These are phyloP conservation scores for Rhododendron molle DNA, from an alignment of 148 eudicot genomes.

Conservation along the genomic window DNA sequence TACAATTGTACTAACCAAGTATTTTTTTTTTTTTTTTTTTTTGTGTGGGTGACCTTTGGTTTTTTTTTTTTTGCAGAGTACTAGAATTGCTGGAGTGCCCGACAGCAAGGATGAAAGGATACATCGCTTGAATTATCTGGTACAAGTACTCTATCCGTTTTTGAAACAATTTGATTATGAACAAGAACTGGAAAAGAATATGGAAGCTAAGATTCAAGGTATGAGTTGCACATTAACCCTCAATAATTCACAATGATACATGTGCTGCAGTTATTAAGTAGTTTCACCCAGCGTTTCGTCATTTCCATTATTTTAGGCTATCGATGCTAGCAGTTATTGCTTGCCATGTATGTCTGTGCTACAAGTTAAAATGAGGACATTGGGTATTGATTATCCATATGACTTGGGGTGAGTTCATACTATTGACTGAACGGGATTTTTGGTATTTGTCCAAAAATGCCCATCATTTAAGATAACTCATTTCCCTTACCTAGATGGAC, in stretches of 20 bases:
- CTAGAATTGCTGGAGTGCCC: conserved; percentile 16
- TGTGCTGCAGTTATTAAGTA: not conserved
- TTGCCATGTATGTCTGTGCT: not conserved
- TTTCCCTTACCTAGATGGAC: too few species aligned
- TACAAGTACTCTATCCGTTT: conserved; percentile 37
- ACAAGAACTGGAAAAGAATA: conserved; percentile 45
- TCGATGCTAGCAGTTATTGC: not conserved
- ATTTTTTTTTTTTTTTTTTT: not conserved
- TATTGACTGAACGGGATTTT: too few species aligned
- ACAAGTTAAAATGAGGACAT: not conserved
- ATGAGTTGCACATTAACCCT: not conserved
- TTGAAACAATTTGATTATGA: conserved; percentile 50
- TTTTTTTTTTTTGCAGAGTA: conserved; percentile 4
- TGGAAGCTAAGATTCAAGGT: conserved; percentile 72
- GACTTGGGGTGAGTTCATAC: too few species aligned
- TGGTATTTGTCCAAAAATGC: too few species aligned
- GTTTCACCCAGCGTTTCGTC: not conserved
- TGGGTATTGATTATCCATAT: not conserved
- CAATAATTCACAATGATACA: not conserved
- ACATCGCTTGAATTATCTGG: conserved; percentile 26
- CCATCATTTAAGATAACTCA: too few species aligned
- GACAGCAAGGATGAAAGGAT: conserved; percentile 23
- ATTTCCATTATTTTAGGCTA: not conserved
- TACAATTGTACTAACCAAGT: not conserved
- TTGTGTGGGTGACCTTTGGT: not conserved